Base-by-base conservation (phyloP, 169 alveolate genomes). In the Babesia bigemina region DNA sequence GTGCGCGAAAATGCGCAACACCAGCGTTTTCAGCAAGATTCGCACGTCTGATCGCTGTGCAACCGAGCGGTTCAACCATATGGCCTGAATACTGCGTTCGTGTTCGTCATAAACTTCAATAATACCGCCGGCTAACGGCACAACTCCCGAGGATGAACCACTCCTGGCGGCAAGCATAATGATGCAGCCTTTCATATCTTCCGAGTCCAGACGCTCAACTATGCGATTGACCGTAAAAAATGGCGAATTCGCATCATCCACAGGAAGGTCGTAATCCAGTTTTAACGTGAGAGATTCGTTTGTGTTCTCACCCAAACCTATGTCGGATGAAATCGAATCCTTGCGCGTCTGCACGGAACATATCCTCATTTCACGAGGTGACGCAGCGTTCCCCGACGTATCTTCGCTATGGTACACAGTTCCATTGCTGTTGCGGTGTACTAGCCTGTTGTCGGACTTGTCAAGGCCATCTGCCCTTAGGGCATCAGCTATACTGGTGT, bases 51-150 rank as follows among this genome's bases (percentile, higher is more conserved):
- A 42, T 13, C 62, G 49, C 28, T 63, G 52, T 19, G 52, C 73
- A 3, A 74, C 22, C 26, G 67, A 42, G 16, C 71, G 70, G 53
- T 73, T 74, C 26, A 59, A 33, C 88, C 88, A 81, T 0, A 81
- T 36, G 24, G 86, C 75, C 33, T 81, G 84, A 13, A 81, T 81
- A 22, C 79, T 58, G 33, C 88, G 57, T 72, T 81, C 88, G 65
- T 81, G 70, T 16, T 71, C 86, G 49, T 81, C 88, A 24, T 45
- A 61, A 24, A 81, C 57, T 47, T 81, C 88, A 22, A 81, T 72
- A 19, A 81, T 57, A 19, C 88, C 88, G 42, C 88, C 88, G 13
- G 88, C 88, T 42, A 81, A 44, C 0, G 88, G 88, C 24, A 60
- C 48, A 3, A 81, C 72, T 2, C 78, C 75, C 4, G 14, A 12